A percentile compares a stretch with the other conserved stretches of the same genome.
These are phyloP conservation scores for Aspergillus saccharolyticus DNA, from an alignment of 495 filamentous ascomycete species.

Conservation along the genomic window DNA sequence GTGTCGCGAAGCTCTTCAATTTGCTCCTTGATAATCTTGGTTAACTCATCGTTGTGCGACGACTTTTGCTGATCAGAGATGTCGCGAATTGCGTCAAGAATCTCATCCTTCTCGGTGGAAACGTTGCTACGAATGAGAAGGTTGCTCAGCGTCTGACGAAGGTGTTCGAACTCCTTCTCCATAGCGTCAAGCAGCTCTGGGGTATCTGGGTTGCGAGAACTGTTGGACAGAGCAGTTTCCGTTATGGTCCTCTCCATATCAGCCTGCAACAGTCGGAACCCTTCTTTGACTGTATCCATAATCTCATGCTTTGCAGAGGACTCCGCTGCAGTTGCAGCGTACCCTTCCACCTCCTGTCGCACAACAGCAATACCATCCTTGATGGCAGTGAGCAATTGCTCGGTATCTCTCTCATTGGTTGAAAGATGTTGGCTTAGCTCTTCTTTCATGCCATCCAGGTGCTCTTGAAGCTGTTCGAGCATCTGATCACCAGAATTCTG, in stretches of 20 bases:
- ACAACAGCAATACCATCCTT: conserved; percentile 80
- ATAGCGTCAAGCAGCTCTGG: conserved; percentile 63
- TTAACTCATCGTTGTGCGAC: conserved; percentile 20
- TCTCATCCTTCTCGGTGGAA: conserved; percentile 53
- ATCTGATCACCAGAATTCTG: conserved; percentile 58
- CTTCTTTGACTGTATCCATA: conserved; percentile 64
- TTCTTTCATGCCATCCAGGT: conserved; percentile 68
- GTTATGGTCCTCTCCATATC: conserved; percentile 64
- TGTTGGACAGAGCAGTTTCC: conserved; percentile 32
- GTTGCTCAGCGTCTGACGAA: conserved; percentile 67
- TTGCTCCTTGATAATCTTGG: conserved; percentile 59
- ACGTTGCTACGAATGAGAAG: conserved; percentile 56
- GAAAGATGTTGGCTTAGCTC: conserved; percentile 71
- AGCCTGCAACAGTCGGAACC: conserved; percentile 65
- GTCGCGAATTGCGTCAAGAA: conserved; percentile 60
- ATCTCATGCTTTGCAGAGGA: conserved; percentile 70
- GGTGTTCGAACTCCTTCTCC: conserved; percentile 62
- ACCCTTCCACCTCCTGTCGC: conserved; percentile 73
- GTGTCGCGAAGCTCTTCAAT: conserved; percentile 69
- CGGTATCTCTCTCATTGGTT: conserved; percentile 68
- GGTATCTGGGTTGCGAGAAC: conserved; percentile 38
- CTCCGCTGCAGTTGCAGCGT: conserved; percentile 64
- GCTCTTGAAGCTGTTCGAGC: conserved; percentile 65
- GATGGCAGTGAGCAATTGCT: conserved; percentile 76
- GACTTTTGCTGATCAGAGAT: conserved; percentile 24